Percentiles rank a stretch among this genome's conserved stretches.
These are phyloP conservation scores for Dipsacomyces acuminosporus DNA, from an alignment of 371 early-diverging fungal species.

Conservation along the genomic window DNA sequence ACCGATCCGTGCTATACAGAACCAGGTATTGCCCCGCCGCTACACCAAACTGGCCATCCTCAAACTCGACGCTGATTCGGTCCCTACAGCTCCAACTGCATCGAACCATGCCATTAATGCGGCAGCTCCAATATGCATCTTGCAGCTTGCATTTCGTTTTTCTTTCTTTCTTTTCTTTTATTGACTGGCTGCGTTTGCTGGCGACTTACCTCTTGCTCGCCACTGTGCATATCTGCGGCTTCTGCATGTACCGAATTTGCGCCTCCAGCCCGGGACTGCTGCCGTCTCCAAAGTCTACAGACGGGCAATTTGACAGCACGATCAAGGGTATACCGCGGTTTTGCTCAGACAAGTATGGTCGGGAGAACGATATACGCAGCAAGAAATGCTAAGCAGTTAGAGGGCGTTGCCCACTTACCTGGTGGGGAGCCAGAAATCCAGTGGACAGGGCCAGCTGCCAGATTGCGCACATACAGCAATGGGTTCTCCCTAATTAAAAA, in stretches of 20 bases:
- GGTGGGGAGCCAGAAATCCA: conserved; percentile 53
- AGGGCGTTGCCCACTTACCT: conserved; percentile 3
- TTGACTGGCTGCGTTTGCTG: conserved; percentile 4
- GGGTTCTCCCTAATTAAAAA: conserved; percentile 46
- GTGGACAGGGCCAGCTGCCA: conserved; percentile 46
- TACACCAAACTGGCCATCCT: conserved; percentile 51
- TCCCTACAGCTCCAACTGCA: conserved; percentile 1
- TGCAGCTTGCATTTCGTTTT: too few species aligned
- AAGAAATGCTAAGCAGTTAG: not conserved
- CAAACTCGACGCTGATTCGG: conserved; percentile 47
- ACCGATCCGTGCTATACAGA: conserved; percentile 53
- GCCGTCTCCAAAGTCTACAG: conserved; percentile 11
- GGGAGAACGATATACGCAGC: not conserved
- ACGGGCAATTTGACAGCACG: too few species aligned
- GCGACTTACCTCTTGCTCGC: not conserved
- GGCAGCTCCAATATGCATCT: too few species aligned
- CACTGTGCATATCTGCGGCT: conserved; percentile 28
- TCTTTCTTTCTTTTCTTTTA: too few species aligned
- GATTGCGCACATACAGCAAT: conserved; percentile 39
- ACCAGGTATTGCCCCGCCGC: conserved; percentile 61
- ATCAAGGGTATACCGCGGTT: too few species aligned
- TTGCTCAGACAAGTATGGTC: too few species aligned
- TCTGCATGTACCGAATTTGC: conserved; percentile 51
- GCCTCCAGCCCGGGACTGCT: conserved; percentile 43
- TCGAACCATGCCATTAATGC: too few species aligned